A percentile compares a stretch with the other conserved stretches of the same genome.
Evolutionary conservation across 1,139 yeast species (phyloP).

Genomic region (Pichia sp.): DNA sequence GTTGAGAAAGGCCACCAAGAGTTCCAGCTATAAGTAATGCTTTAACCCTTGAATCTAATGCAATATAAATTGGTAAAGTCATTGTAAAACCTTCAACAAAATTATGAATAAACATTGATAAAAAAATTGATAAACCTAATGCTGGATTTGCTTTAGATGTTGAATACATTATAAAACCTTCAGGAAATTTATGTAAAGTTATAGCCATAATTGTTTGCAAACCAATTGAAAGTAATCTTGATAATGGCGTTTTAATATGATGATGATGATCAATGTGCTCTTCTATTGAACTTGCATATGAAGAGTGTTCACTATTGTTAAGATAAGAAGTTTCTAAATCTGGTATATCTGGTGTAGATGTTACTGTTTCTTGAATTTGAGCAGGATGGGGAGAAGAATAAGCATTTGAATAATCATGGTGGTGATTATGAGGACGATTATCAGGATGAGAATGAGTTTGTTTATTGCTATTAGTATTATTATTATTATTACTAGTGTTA

Average conservation of each 20-base stretch:
- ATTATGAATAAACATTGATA: slow-evolving; percentile 83
- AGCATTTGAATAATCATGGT: slow-evolving; percentile 4
- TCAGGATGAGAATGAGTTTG: not conserved
- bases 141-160: slow-evolving; percentile 69
- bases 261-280: slow-evolving; percentile 53
- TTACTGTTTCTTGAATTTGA: not conserved
- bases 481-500: not conserved
- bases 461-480: not conserved
- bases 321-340: too few species aligned
- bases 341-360: not conserved
- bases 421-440: slow-evolving; percentile 3
- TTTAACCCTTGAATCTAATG: slow-evolving; percentile 52
- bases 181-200: slow-evolving; percentile 87
- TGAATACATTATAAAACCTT: slow-evolving; percentile 83
- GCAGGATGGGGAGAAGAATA: not conserved
- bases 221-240: slow-evolving; percentile 77
- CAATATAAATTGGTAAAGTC: slow-evolving; percentile 83
- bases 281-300: slow-evolving; percentile 10
- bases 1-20: slow-evolving; percentile 82
- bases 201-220: slow-evolving; percentile 86
- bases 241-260: slow-evolving; percentile 69
- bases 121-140: slow-evolving; percentile 72
- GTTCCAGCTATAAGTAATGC: slow-evolving; percentile 63
- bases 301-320: slow-evolving; percentile 16
- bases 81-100: slow-evolving; percentile 94